These are phyloP conservation scores for Lasiodiplodia sp. DNA, from an alignment of 2,329 filamentous ascomycete species.

Conservation along the genomic window DNA sequence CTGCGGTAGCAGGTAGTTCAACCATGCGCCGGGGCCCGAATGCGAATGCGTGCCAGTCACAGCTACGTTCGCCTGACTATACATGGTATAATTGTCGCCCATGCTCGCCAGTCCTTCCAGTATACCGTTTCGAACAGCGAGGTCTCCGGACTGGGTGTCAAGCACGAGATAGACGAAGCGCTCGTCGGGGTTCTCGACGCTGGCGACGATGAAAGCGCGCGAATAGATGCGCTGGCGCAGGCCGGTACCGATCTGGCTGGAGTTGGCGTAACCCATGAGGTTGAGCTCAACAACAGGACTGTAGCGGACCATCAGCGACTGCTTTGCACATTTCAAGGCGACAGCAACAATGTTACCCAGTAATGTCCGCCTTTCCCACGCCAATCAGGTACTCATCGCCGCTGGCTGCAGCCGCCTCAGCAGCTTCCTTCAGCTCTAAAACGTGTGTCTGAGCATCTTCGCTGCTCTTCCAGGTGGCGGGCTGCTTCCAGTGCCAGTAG, in stretches of 20 bases:
- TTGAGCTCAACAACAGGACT: conserved; percentile 89
- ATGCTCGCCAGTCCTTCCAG: conserved; percentile 74
- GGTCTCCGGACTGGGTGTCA: conserved; percentile 88
- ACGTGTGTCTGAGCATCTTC: conserved; percentile 17
- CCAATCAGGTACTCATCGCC: conserved; percentile 67
- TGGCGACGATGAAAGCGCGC: conserved; percentile 85
- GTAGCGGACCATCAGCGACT: conserved; percentile 7
- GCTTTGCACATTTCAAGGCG: not conserved
- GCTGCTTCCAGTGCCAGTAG: conserved; percentile 44
- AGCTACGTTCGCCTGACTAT: conserved; percentile 81
- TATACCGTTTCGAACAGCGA: conserved; percentile 86
- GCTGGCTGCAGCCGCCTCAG: conserved; percentile 39
- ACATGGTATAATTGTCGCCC: conserved; percentile 75
- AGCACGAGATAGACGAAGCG: conserved; percentile 87
- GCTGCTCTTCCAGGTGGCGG: not conserved
- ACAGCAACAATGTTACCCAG: conserved; percentile 59
- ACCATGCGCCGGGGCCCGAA: conserved; percentile 88
- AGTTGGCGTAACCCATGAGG: conserved; percentile 89
- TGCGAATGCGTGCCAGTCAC: conserved; percentile 94
- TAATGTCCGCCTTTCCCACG: conserved; percentile 76
- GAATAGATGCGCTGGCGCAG: conserved; percentile 88
- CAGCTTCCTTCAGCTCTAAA: conserved; percentile 13
- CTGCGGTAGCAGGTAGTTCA: conserved; percentile 93
- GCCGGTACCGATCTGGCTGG: conserved; percentile 81
- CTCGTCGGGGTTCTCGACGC: conserved; percentile 69